Evolutionary conservation across 148 eudicot species (phyloP), one percentile per base, ranked within the genome.

Genomic region (Rheum nobile): DNA sequence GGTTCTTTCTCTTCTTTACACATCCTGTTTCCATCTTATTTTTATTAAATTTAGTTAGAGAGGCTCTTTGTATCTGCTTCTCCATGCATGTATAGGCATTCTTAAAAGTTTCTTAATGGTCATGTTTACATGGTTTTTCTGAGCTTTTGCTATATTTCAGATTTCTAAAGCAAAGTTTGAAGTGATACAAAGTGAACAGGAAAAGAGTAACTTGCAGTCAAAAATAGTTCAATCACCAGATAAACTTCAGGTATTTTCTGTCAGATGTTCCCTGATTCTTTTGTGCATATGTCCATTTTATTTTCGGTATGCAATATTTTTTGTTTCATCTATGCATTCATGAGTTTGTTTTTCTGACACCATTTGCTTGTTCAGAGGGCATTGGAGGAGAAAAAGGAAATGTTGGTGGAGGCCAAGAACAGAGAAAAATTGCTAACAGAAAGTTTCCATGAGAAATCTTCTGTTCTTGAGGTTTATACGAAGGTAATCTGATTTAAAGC

Each of bases 201-300:
- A 91, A 83, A 90, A 88, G 86, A 91, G 90, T 63, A 86, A 61
- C 76, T 84, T 86, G 63, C 88, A 87, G 26, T 88, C 98, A 21
- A 87, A 86, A 82, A 88, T 95, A 79, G 98, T 95, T 55, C 96
- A 91, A 69, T 95, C 98, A 67, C 98, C 98, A 11, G 96, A 85
- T 75, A 95, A 95, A 78, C 87, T 95, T 71, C 96, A 91, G 96
- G 98, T 92, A 83, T 52, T 32, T 65, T 6, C 70, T 32, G 10
- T 65, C 21, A 65, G 22, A 65, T 31, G 41, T 17, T 65, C 32
- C 39, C 16, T 31, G 68, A 10, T 24, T 61, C 8, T 61, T 57
- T 29, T 28, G 6, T 13, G 37, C 37, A 29, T 29, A 4, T 10
- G 37, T 61, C 37, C 37, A 28, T 28, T 28, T 28, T 61, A 28